phyloP scores from a whole-genome alignment of 2,329 filamentous ascomycete species.

The Rhinocladiella similis region DNA sequence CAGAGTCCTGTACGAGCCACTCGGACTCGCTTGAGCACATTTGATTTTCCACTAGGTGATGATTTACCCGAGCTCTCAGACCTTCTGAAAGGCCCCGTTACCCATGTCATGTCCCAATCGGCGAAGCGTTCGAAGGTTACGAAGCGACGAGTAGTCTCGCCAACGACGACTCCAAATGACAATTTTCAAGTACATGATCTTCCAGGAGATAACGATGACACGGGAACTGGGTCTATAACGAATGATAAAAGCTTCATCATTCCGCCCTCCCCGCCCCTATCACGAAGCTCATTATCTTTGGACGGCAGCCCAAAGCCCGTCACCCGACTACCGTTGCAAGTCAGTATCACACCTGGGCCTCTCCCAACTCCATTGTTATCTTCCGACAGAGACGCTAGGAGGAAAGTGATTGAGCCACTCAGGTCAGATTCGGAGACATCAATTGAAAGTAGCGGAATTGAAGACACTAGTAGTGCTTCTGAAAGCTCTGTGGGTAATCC shows the following conservation, averaged over 20 bases:
- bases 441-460: slow-evolving; percentile 17
- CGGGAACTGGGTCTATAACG: neutral
- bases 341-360: slow-evolving; percentile 11
- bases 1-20: slow-evolving; percentile 30
- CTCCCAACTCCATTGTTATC: slow-evolving; percentile 26
- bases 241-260: slow-evolving; percentile 22
- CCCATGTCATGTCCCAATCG: neutral
- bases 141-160: neutral
- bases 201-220: slow-evolving; percentile 7
- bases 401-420: slow-evolving; percentile 27
- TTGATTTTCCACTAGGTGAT: slow-evolving; percentile 20
- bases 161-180: neutral
- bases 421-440: slow-evolving; percentile 21
- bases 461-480: slow-evolving; percentile 4
- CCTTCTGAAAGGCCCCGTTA: slow-evolving; percentile 5
- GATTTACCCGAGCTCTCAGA: slow-evolving; percentile 24
- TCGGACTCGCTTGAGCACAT: slow-evolving; percentile 1
- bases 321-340: neutral
- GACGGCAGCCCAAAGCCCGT: slow-evolving; percentile 3
- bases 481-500: slow-evolving; percentile 28
- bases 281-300: slow-evolving; percentile 35
- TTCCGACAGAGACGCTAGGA: slow-evolving; percentile 17
- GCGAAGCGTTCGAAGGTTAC: neutral
- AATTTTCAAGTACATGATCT: slow-evolving; percentile 21
- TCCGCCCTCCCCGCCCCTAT: slow-evolving; percentile 42